Conservation (phyloP, 805 yeast species). For the Ogataea ganodermae region DNA sequence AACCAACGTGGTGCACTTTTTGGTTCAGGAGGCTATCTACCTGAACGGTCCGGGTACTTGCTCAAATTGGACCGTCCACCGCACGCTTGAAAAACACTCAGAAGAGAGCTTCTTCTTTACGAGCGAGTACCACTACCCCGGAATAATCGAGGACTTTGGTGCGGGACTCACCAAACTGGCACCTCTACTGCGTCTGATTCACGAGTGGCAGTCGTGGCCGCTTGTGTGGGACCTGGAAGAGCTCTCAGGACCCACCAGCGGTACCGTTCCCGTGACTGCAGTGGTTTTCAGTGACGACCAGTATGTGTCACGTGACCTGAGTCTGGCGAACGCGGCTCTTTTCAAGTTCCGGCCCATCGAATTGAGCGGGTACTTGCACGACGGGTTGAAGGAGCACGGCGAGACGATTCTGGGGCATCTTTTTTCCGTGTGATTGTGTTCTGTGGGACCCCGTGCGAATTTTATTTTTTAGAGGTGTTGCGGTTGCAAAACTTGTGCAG, state of each 20-base stretch:
- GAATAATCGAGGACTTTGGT: constrained; percentile 50
- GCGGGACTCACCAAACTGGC: constrained; percentile 42
- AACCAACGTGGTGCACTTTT: constrained; percentile 54
- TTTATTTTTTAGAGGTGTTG: no score
- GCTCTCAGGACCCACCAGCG: constrained; percentile 19
- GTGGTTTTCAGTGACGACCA: constrained; percentile 51
- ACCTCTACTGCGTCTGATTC: constrained; percentile 40
- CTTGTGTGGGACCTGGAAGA: constrained; percentile 28
- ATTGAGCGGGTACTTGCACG: constrained; percentile 53
- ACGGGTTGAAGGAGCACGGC: constrained; percentile 48
- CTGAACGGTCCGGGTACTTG: constrained; percentile 42
- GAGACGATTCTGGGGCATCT: constrained; percentile 42
- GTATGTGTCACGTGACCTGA: constrained; percentile 50
- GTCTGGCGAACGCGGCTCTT: constrained; percentile 21
- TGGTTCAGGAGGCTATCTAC: constrained; percentile 62
- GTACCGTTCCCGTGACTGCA: constrained; percentile 46
- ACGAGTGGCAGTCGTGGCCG: constrained; percentile 35
- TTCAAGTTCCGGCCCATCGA: constrained; percentile 41
- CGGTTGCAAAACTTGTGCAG: no score
- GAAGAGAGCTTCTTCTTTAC: constrained; percentile 23
- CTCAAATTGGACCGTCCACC: constrained; percentile 53
- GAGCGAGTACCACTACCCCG: constrained; percentile 57
- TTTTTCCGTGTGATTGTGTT: no score
- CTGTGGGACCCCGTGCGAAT: no score
- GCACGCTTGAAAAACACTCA: constrained; percentile 31